phyloP scores from a whole-genome alignment of 768 basidiomycete genomes.

The Hericium erinaceus region DNA sequence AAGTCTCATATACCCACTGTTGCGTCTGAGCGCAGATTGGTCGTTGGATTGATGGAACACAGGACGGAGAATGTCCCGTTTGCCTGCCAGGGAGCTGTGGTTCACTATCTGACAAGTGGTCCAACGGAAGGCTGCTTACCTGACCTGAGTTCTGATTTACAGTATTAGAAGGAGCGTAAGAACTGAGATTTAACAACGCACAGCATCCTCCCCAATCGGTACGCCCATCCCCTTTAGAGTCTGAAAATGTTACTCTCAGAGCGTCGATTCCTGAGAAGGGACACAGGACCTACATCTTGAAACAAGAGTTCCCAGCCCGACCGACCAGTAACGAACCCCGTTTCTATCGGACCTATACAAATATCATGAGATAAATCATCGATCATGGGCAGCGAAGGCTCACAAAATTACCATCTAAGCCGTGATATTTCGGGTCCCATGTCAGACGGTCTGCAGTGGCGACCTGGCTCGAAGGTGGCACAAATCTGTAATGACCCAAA shows the following conservation, averaged over 20 bases:
- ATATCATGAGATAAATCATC: background rate
- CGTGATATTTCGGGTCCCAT: background rate
- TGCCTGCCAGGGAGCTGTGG: background rate
- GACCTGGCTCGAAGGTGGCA: slow-evolving; percentile 20
- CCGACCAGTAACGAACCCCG: background rate
- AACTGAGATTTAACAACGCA: background rate
- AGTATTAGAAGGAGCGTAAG: background rate
- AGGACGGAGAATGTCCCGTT: background rate
- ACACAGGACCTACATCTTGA: slow-evolving; percentile 1
- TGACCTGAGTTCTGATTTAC: background rate
- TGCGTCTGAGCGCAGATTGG: background rate
- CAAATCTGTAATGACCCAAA: background rate
- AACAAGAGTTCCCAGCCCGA: slow-evolving; percentile 7
- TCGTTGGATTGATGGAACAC: background rate
- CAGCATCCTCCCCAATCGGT: slow-evolving; percentile 1
- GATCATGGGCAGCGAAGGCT: background rate
- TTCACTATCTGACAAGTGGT: background rate
- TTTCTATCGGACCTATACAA: background rate
- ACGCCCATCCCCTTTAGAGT: slow-evolving; percentile 5
- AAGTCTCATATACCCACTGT: background rate
- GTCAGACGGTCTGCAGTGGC: background rate
- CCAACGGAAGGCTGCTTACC: background rate
- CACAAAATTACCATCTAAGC: background rate
- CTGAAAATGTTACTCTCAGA: background rate
- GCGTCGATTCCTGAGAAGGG: too few species aligned